Evolutionary conservation across 2,329 filamentous ascomycete species (phyloP).

Genomic region (Fusarium euwallaceae): DNA sequence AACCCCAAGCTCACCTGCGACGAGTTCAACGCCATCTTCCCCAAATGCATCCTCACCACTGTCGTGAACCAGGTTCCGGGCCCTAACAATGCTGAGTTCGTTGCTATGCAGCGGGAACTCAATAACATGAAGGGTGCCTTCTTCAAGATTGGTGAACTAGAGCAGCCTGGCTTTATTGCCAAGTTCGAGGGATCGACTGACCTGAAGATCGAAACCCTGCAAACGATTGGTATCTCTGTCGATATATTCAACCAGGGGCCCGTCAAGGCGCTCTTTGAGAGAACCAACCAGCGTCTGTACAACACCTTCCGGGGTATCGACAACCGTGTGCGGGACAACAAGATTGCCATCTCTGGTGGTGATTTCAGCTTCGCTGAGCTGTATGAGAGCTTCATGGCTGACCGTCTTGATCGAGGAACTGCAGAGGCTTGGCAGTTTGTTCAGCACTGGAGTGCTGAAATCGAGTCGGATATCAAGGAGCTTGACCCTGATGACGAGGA

Average conservation of each 20-base stretch:
- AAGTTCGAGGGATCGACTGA: not conserved
- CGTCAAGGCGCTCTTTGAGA: constrained; percentile 4
- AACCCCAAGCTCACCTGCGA: constrained; percentile 9
- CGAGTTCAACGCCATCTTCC: constrained; percentile 11
- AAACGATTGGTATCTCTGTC: constrained; percentile 12
- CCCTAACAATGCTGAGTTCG: constrained; percentile 9
- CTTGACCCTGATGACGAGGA: not conserved
- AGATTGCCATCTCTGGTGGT: not conserved
- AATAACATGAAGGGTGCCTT: constrained; percentile 20
- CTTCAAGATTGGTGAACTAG: constrained; percentile 12
- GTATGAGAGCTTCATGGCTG: constrained; percentile 13
- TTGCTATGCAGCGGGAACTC: constrained; percentile 1
- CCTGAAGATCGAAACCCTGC: not conserved
- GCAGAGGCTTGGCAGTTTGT: constrained; percentile 15
- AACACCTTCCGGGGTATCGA: constrained; percentile 15
- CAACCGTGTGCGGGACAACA: not conserved
- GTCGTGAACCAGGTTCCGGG: not conserved
- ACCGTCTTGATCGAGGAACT: not conserved
- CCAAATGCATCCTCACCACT: not conserved
- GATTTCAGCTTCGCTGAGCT: constrained; percentile 8
- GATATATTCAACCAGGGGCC: constrained; percentile 5
- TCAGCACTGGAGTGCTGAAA: not conserved
- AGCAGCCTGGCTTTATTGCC: not conserved
- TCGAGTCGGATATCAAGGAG: not conserved
- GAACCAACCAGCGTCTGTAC: constrained; percentile 18